Conservation (phyloP, 108 stramenopile species). For the Heterococcus sp. region DNA sequence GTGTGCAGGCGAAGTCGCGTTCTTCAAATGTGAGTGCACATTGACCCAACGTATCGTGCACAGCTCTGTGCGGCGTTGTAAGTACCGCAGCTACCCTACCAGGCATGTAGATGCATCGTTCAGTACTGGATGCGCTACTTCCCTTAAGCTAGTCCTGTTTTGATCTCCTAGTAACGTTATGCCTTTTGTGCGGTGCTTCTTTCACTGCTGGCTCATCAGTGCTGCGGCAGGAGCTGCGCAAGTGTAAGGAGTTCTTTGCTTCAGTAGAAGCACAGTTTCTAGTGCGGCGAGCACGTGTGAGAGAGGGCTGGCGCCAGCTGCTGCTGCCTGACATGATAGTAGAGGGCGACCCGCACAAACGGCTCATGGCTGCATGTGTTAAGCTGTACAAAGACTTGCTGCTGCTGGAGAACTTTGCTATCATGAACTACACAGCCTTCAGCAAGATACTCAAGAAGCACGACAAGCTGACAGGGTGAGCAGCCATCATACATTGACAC, state of each 20-base stretch:
- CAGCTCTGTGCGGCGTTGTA: no score
- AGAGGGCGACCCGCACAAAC: slow-evolving; percentile 9
- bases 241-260: slow-evolving; percentile 81
- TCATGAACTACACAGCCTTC: slow-evolving; percentile 91
- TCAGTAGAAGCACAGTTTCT: slow-evolving; percentile 65
- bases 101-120: no score
- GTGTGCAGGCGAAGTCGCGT: slow-evolving; percentile 74
- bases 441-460: slow-evolving; percentile 96
- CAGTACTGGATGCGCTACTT: no score
- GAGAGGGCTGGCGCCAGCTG: slow-evolving; percentile 60
- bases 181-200: no score
- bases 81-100: no score
- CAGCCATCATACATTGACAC: no score
- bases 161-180: no score
- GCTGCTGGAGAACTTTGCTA: slow-evolving; percentile 90
- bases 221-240: slow-evolving; percentile 69
- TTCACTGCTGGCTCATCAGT: background rate
- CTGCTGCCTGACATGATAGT: slow-evolving; percentile 33
- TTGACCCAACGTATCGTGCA: no score
- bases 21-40: slow-evolving; percentile 80
- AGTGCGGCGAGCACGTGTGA: slow-evolving; percentile 78
- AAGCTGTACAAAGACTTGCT: slow-evolving; percentile 85
- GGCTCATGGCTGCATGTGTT: slow-evolving; percentile 70
- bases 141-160: no score
- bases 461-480: slow-evolving; percentile 90